Evolutionary conservation across 805 yeast genomes (phyloP).

Genomic region (Priceomyces melissophilus): DNA sequence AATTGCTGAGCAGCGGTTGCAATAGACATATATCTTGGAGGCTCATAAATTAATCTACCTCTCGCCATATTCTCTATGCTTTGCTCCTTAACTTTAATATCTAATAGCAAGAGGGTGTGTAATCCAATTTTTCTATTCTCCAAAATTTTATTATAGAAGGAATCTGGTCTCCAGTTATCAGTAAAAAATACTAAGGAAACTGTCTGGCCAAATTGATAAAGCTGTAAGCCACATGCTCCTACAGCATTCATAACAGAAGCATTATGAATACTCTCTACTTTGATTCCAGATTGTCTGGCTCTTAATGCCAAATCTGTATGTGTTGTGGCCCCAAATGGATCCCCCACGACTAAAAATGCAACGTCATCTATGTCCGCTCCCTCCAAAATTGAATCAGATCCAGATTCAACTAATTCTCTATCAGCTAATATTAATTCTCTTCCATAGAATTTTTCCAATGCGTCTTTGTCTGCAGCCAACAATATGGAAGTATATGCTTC

Average conservation of each 20-base stretch:
- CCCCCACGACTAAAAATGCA: constrained; percentile 96
- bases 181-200: constrained; percentile 96
- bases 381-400: constrained; percentile 76
- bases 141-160: constrained; percentile 83
- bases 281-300: constrained; percentile 80
- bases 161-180: constrained; percentile 94
- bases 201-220: constrained; percentile 94
- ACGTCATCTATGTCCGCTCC: constrained; percentile 78
- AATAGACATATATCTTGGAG: constrained; percentile 94
- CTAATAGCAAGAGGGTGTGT: constrained; percentile 84
- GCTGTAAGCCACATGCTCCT: constrained; percentile 95
- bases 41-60: constrained; percentile 89
- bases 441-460: constrained; percentile 81
- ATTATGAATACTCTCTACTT: constrained; percentile 82
- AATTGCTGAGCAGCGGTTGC: constrained; percentile 85
- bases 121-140: constrained; percentile 89
- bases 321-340: constrained; percentile 97
- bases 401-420: constrained; percentile 89
- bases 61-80: constrained; percentile 91
- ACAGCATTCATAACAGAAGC: constrained; percentile 98
- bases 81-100: constrained; percentile 96
- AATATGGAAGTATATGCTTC: constrained; percentile 94
- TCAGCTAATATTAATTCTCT: constrained; percentile 85
- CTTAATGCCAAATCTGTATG: constrained; percentile 92
- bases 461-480: constrained; percentile 82